A percentile compares a stretch with the other conserved stretches of the same genome.
Evolutionary conservation across 208 protist genomes (phyloP).

Genomic region (Acanthamoeba comandoni): DNA sequence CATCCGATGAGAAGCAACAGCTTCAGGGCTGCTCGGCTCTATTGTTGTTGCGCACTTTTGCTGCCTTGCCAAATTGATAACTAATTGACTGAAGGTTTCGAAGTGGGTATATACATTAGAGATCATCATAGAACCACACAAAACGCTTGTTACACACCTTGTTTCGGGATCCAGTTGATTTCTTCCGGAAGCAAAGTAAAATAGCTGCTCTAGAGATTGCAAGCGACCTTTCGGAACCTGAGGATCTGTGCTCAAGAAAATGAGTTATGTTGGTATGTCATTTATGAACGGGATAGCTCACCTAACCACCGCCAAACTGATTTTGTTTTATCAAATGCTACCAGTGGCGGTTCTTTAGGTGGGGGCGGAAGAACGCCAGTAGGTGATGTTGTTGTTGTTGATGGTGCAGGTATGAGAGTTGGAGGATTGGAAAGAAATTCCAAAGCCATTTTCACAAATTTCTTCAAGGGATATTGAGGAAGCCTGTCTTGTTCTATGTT

Average conservation of each 20-base stretch:
- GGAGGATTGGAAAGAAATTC: constrained; percentile 44
- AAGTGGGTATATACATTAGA: no score
- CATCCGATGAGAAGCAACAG: constrained; percentile 7
- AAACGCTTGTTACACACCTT: background rate
- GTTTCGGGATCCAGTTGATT: constrained; percentile 48
- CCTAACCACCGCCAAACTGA: constrained; percentile 43
- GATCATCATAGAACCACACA: no score
- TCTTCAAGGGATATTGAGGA: constrained; percentile 26
- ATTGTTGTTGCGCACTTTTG: constrained; percentile 54
- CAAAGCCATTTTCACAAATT: constrained; percentile 63
- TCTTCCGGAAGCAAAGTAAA: constrained; percentile 47
- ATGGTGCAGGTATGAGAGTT: background rate
- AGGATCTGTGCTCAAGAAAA: background rate
- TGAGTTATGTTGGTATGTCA: no score
- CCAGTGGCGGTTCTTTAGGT: no score
- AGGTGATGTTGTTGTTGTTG: no score
- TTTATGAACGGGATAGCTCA: background rate
- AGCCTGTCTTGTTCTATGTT: constrained; percentile 34
- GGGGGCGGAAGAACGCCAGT: no score
- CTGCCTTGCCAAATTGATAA: background rate
- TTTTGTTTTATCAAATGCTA: no score
- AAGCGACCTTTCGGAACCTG: background rate
- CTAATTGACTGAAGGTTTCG: no score
- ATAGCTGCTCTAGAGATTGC: constrained; percentile 62
- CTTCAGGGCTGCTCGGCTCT: constrained; percentile 13